Conservation (phyloP, 2,329 filamentous ascomycete species). For the Penicillium sp. region DNA sequence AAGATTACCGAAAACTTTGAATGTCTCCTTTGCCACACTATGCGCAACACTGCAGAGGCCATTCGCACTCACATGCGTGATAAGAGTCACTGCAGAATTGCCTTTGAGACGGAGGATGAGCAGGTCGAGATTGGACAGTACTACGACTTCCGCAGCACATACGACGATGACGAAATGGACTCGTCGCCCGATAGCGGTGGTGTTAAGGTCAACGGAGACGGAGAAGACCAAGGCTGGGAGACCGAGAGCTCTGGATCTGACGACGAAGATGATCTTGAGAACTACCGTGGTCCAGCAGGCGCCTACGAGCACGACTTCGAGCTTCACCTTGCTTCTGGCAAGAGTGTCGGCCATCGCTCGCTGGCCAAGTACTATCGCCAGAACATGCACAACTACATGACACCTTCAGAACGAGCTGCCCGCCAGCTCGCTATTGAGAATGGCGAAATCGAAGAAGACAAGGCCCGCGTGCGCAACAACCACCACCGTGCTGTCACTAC, state of each 20-base stretch:
- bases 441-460: constrained; percentile 51
- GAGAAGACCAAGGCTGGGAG: constrained; percentile 84
- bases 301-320: constrained; percentile 93
- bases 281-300: constrained; percentile 72
- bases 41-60: constrained; percentile 74
- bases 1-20: constrained; percentile 80
- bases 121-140: constrained; percentile 94
- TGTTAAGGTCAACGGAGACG: constrained; percentile 63
- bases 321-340: constrained; percentile 86
- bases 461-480: constrained; percentile 36
- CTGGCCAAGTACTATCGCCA: constrained; percentile 87
- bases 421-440: constrained; percentile 61
- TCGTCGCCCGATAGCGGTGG: constrained; percentile 58
- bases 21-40: constrained; percentile 85
- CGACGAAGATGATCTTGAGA: constrained; percentile 82
- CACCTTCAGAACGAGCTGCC: constrained; percentile 72
- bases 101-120: constrained; percentile 83
- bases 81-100: constrained; percentile 95
- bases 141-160: constrained; percentile 95
- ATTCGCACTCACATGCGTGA: constrained; percentile 97
- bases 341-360: constrained; percentile 86
- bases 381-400: constrained; percentile 83
- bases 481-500: constrained; percentile 60
- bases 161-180: constrained; percentile 75
- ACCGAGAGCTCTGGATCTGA: constrained; percentile 91